phyloP scores from a whole-genome alignment of 2,329 filamentous ascomycete genomes.

The Sclerotinia glacialis region DNA sequence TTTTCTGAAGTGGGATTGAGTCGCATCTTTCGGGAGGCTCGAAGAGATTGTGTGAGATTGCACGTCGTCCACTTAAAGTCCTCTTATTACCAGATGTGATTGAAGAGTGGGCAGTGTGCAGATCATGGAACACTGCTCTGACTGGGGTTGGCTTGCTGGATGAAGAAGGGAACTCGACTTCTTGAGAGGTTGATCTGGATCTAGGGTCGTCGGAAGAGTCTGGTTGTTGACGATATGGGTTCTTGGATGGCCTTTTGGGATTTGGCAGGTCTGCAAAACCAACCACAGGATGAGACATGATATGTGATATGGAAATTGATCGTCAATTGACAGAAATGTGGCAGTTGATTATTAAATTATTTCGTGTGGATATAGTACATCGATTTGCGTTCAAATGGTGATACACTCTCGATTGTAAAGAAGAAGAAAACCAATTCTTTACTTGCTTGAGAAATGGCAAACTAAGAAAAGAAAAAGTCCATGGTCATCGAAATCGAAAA shows the following conservation, averaged over 20 bases:
- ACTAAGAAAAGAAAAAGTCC: neutral
- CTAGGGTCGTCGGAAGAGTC: neutral
- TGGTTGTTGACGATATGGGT: constrained; percentile 2
- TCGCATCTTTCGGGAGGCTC: constrained; percentile 24
- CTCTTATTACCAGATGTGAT: constrained; percentile 35
- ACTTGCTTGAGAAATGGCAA: neutral
- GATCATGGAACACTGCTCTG: constrained; percentile 35
- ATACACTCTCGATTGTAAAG: neutral
- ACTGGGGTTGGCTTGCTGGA: constrained; percentile 27
- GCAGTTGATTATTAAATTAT: neutral
- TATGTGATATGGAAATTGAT: neutral
- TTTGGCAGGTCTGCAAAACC: constrained; percentile 1
- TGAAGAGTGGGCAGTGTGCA: constrained; percentile 34
- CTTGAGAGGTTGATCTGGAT: constrained; percentile 20
- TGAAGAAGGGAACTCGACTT: neutral
- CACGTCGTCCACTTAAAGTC: constrained; percentile 20
- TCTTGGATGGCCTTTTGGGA: constrained; percentile 3
- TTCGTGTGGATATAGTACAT: neutral
- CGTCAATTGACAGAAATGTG: neutral
- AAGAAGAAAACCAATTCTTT: neutral
- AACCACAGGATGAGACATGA: constrained; percentile 12
- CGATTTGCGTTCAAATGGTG: neutral
- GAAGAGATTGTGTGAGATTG: constrained; percentile 17
- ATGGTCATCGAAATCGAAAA: neutral
- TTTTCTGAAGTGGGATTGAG: constrained; percentile 30